Evolutionary conservation across 139 green algal species (phyloP), one percentile per base, ranked within the genome.

Genomic region (Gonium pectorale): DNA sequence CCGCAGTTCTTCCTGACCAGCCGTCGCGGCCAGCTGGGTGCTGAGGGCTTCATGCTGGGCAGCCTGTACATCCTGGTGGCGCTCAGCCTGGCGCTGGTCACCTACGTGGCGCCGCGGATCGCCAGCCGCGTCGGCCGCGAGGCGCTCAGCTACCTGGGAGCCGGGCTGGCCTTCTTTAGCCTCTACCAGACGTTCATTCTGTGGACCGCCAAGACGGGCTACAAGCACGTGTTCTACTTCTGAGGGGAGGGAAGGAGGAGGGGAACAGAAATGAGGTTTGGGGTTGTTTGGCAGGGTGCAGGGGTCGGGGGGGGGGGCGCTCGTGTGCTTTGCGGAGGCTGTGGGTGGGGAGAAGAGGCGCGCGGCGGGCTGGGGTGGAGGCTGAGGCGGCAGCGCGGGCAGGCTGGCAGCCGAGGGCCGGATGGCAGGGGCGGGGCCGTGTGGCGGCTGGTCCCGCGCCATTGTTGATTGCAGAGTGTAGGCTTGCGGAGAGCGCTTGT

Each of bases 1-100:
- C 33, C 37, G 5, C 83, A 92, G 67, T 91, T 92, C 56, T 89
- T 94, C 69, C 69, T 89, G 37, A 66, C 41, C 7, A 29, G 59
- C 43, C 40, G 80, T 3, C 67, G 41, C 3, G 80, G 68, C 29
- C 41, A 70, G 24, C 64, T 86, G 31, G 80, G 80, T 33, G 67
- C 68, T 21, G 68, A 80, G 80, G 80, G 67, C 41, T 80, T 86
- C 40, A 60, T 33, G 35, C 40, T 86, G 83, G 86, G n/a, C 63
- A 85, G 90, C 0, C 80, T 94, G 17, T 96, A 97, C 87, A 81
- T 94, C 5, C 22, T 86, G 22, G 91, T 95, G 64, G 89, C 87
- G 13, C 26, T 62, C 35, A 70, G 31, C n/a, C 49, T 93, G n/a
- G 67, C 87, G 38, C 79, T 86, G 62, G 38, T 94, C 19, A 89